phyloP scores from a whole-genome alignment of 768 basidiomycete genomes.

The Gautieria morchelliformis region DNA sequence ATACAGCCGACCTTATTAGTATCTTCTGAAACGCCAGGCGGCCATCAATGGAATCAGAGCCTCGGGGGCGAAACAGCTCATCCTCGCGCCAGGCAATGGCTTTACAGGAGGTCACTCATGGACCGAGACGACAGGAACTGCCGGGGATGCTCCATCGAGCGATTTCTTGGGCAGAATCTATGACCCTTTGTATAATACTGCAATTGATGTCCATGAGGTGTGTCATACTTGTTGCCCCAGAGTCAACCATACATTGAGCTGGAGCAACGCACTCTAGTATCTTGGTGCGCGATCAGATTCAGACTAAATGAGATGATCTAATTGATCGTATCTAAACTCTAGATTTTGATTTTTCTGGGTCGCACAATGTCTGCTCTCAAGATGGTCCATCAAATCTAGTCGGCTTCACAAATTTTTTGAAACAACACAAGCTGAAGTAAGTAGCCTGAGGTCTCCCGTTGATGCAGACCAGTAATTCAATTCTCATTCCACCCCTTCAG shows the following conservation, averaged over 20 bases:
- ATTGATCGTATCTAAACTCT: background rate
- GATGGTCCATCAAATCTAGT: constrained; percentile 36
- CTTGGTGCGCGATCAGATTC: no score
- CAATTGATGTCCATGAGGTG: constrained; percentile 37
- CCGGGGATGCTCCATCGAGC: constrained; percentile 28
- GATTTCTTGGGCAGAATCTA: constrained; percentile 32
- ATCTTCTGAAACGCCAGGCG: constrained; percentile 13
- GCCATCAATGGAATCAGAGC: constrained; percentile 34
- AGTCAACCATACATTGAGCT: no score
- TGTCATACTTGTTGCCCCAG: background rate
- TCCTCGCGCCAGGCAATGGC: constrained; percentile 38
- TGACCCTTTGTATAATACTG: constrained; percentile 32
- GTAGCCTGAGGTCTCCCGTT: background rate
- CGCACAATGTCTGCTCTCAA: constrained; percentile 33
- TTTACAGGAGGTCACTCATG: constrained; percentile 38
- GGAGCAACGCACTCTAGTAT: background rate
- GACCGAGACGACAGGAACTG: constrained; percentile 22
- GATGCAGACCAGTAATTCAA: background rate
- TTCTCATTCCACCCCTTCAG: constrained; percentile 13
- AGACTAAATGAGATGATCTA: background rate
- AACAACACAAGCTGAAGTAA: constrained; percentile 34
- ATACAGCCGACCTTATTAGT: background rate
- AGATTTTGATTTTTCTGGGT: constrained; percentile 34
- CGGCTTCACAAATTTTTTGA: constrained; percentile 31
- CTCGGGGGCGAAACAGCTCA: constrained; percentile 32